phyloP scores from a whole-genome alignment of 192 early-diverging fungal genomes.

The Linnemannia exigua region DNA sequence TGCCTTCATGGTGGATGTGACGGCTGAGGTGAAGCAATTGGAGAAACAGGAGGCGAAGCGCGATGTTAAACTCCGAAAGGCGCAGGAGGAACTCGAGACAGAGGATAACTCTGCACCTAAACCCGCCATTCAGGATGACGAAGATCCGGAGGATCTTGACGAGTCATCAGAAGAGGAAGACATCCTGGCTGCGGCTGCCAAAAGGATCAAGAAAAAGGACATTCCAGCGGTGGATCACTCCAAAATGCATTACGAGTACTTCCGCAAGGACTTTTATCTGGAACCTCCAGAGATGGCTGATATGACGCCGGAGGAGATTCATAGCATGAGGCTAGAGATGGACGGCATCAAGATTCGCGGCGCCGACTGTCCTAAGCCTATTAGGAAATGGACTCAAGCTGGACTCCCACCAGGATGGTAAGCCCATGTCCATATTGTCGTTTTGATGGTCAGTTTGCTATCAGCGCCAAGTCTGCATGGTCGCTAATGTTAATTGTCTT shows the following conservation, averaged over 20 bases:
- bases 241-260: slow-evolving; percentile 86
- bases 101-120: slow-evolving; percentile 19
- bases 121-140: slow-evolving; percentile 48
- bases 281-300: slow-evolving; percentile 92
- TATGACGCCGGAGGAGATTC: slow-evolving; percentile 88
- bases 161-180: slow-evolving; percentile 76
- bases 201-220: slow-evolving; percentile 93
- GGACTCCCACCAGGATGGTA: slow-evolving; percentile 87
- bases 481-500: not conserved
- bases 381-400: slow-evolving; percentile 95
- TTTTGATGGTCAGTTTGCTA: slow-evolving; percentile 3
- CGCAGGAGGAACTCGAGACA: slow-evolving; percentile 12
- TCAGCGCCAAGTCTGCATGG: not conserved
- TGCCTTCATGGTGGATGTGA: slow-evolving; percentile 91
- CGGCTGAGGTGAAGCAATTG: slow-evolving; percentile 76
- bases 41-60: slow-evolving; percentile 71
- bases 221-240: slow-evolving; percentile 89
- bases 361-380: slow-evolving; percentile 92
- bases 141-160: slow-evolving; percentile 65
- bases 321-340: slow-evolving; percentile 84
- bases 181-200: slow-evolving; percentile 84
- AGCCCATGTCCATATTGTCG: not conserved
- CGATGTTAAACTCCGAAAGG: slow-evolving; percentile 42
- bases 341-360: slow-evolving; percentile 95
- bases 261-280: slow-evolving; percentile 95